Conservation (phyloP, 129 eudicot genomes). For the Pseudognaphalium luteoalbum region DNA sequence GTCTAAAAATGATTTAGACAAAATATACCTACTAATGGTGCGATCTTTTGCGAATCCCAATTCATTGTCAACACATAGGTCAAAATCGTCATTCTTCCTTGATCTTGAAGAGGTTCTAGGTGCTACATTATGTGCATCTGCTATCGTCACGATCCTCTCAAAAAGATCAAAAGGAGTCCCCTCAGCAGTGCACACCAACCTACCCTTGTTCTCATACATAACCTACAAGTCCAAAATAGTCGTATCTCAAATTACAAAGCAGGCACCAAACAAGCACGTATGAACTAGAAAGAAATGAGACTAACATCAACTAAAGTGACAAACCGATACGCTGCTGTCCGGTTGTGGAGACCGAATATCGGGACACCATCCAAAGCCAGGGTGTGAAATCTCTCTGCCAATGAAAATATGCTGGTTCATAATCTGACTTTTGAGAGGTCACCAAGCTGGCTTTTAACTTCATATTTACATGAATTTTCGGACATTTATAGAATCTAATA, state of each 20-base stretch:
- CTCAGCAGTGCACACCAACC: slow-evolving; percentile 79
- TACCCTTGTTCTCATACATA: slow-evolving; percentile 80
- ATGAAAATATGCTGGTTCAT: background rate
- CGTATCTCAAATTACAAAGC: background rate
- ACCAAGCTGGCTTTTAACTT: background rate
- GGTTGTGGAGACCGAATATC: slow-evolving; percentile 75
- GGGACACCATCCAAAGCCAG: slow-evolving; percentile 85
- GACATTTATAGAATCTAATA: background rate
- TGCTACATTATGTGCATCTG: slow-evolving; percentile 66
- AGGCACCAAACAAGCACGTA: background rate
- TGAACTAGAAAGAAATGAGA: slow-evolving; percentile 28
- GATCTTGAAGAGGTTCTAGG: slow-evolving; percentile 92
- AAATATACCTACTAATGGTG: slow-evolving; percentile 77
- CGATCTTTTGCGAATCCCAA: slow-evolving; percentile 93
- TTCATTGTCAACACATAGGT: slow-evolving; percentile 89
- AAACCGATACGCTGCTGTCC: slow-evolving; percentile 92
- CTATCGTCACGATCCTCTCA: slow-evolving; percentile 62
- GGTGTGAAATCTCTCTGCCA: slow-evolving; percentile 77
- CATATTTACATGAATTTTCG: background rate
- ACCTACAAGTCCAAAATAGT: slow-evolving; percentile 41
- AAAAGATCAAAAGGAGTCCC: slow-evolving; percentile 80
- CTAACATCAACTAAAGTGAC: slow-evolving; percentile 96
- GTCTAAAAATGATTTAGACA: background rate
- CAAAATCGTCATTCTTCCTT: slow-evolving; percentile 67
- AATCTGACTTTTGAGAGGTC: slow-evolving; percentile 8